Conservation (phyloP, 495 filamentous ascomycete species). For the Trypethelium eluteriae region DNA sequence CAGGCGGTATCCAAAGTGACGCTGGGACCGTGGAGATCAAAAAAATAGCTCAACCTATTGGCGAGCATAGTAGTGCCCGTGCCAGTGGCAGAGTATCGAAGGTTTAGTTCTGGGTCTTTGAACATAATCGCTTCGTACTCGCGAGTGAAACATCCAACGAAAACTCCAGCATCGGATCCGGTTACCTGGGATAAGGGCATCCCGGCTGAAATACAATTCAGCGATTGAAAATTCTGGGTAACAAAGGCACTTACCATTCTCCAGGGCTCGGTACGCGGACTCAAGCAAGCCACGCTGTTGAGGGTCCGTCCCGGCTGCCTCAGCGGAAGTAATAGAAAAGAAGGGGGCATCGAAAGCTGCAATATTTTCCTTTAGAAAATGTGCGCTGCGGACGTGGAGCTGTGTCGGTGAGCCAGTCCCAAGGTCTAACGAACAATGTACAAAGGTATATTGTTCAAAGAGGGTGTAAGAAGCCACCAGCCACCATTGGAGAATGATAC, state of each 20-base stretch:
- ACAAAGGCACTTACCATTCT: slow-evolving; percentile 22
- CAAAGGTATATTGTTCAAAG: too few species aligned
- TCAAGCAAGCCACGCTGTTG: slow-evolving; percentile 16
- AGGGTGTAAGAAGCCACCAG: too few species aligned
- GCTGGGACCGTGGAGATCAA: slow-evolving; percentile 42
- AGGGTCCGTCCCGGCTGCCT: slow-evolving; percentile 18
- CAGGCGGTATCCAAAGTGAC: slow-evolving; percentile 49
- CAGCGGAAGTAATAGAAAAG: slow-evolving; percentile 15
- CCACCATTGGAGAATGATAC: too few species aligned
- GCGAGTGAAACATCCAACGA: not conserved
- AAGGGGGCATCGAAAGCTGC: slow-evolving; percentile 17
- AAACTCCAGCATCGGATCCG: not conserved
- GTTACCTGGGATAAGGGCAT: not conserved
- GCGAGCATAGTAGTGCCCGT: slow-evolving; percentile 37
- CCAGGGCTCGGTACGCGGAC: slow-evolving; percentile 12
- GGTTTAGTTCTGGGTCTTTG: not conserved
- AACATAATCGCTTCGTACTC: not conserved
- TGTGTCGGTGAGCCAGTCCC: not conserved
- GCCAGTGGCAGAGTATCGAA: slow-evolving; percentile 11
- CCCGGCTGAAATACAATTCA: not conserved
- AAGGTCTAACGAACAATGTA: too few species aligned
- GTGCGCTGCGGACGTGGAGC: not conserved
- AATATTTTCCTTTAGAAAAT: slow-evolving; percentile 15
- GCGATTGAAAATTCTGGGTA: not conserved
- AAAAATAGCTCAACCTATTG: slow-evolving; percentile 46